These are phyloP conservation scores for bread wheat (Triticum aestivum) DNA, from an alignment of 176 grass and related monocot species.

Conservation along the genomic window DNA sequence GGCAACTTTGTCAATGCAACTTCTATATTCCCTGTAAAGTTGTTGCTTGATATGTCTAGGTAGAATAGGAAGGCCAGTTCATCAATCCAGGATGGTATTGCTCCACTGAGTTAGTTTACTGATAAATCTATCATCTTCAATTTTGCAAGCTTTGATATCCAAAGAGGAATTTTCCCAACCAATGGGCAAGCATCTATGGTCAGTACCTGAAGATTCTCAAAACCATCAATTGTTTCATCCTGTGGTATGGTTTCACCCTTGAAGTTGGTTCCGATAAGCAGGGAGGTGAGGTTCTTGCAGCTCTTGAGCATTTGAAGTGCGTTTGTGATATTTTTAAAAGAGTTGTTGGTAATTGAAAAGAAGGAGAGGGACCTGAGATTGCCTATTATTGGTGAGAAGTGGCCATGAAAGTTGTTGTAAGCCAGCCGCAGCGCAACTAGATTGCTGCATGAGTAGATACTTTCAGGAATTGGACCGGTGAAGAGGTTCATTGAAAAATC, in stretches of 20 bases:
- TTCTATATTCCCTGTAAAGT: constrained; percentile 48
- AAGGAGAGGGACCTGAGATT: constrained; percentile 56
- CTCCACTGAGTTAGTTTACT: constrained; percentile 47
- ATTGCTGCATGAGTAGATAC: constrained; percentile 62
- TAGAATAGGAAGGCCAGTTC: constrained; percentile 49
- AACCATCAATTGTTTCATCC: constrained; percentile 41
- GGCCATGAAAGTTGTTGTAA: constrained; percentile 46
- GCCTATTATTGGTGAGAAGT: constrained; percentile 46
- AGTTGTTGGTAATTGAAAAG: constrained; percentile 53
- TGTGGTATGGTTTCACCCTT: constrained; percentile 45
- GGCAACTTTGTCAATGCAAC: too few species aligned
- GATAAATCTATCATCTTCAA: constrained; percentile 64
- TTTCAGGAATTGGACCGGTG: constrained; percentile 58
- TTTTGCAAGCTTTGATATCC: constrained; percentile 60
- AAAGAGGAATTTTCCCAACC: constrained; percentile 52
- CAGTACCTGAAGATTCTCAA: constrained; percentile 56
- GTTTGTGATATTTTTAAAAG: constrained; percentile 50
- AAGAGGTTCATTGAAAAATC: constrained; percentile 63
- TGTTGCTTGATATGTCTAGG: constrained; percentile 59
- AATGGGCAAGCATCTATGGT: constrained; percentile 40
- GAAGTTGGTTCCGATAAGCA: constrained; percentile 61
- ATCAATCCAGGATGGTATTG: constrained; percentile 56
- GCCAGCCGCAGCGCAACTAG: constrained; percentile 55
- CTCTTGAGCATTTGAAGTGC: constrained; percentile 50
- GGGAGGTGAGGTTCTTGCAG: constrained; percentile 52